Conservation (phyloP, 257 asterid species). For the Echium plantagineum region DNA sequence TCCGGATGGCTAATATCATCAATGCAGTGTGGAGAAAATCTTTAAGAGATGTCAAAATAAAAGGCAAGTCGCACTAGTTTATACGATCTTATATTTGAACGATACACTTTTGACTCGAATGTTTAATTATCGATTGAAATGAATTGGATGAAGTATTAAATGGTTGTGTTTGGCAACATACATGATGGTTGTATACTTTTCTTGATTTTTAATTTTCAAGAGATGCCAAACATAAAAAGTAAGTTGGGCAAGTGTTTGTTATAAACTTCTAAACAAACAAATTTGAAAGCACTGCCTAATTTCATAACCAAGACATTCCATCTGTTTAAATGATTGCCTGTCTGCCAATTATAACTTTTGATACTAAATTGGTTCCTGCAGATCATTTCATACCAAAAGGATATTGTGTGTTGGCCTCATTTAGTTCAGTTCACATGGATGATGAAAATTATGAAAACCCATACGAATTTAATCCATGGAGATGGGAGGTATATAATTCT, state of each 20-base stretch:
- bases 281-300: no score
- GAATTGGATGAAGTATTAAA: no score
- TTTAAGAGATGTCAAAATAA: slow-evolving; percentile 70
- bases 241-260: no score
- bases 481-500: slow-evolving; percentile 64
- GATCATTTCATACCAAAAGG: slow-evolving; percentile 93
- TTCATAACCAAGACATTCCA: neutral
- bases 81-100: no score
- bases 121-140: no score
- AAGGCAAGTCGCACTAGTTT: slow-evolving; percentile 50
- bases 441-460: slow-evolving; percentile 65
- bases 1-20: slow-evolving; percentile 70
- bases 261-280: no score
- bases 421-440: slow-evolving; percentile 86
- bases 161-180: no score
- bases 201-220: no score
- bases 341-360: neutral
- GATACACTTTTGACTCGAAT: no score
- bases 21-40: slow-evolving; percentile 99
- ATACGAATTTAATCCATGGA: slow-evolving; percentile 73
- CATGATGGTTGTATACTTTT: no score
- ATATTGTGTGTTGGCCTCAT: slow-evolving; percentile 77
- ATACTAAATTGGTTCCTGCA: slow-evolving; percentile 12
- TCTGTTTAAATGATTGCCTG: neutral
- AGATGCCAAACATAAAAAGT: no score